Conservation (phyloP, 2,329 filamentous ascomycete species). For the Emmonsiellopsis sp. region DNA sequence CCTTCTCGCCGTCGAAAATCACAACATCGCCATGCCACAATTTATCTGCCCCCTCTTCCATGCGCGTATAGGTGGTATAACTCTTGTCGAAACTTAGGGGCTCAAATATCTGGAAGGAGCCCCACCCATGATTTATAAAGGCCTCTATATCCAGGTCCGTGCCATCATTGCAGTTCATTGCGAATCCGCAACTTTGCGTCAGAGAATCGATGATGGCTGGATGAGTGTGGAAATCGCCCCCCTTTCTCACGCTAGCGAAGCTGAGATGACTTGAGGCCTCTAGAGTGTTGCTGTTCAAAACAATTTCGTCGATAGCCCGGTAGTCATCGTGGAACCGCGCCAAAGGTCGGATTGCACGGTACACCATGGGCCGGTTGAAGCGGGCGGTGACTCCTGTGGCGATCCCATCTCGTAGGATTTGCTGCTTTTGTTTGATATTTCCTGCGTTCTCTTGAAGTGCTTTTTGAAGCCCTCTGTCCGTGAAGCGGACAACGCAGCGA, state of each 20-base stretch:
- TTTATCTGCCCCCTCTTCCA: slow-evolving; percentile 13
- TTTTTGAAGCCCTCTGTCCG: slow-evolving; percentile 10
- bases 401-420: slow-evolving; percentile 12
- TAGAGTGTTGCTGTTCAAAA: slow-evolving; percentile 40
- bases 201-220: slow-evolving; percentile 30
- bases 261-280: slow-evolving; percentile 37
- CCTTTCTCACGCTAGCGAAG: slow-evolving; percentile 41
- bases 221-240: slow-evolving; percentile 28
- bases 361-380: slow-evolving; percentile 16
- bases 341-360: slow-evolving; percentile 41
- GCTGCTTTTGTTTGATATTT: slow-evolving; percentile 10
- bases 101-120: slow-evolving; percentile 19
- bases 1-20: slow-evolving; percentile 13
- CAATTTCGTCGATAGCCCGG: slow-evolving; percentile 39
- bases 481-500: slow-evolving; percentile 14
- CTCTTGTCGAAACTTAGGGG: slow-evolving; percentile 13
- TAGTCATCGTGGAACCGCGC: slow-evolving; percentile 50
- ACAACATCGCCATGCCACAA: slow-evolving; percentile 11
- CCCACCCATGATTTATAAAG: slow-evolving; percentile 30
- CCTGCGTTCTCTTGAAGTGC: slow-evolving; percentile 10
- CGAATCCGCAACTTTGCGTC: slow-evolving; percentile 29
- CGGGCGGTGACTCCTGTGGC: slow-evolving; percentile 9
- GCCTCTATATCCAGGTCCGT: slow-evolving; percentile 20
- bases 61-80: slow-evolving; percentile 24
- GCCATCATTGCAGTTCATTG: slow-evolving; percentile 26